These are phyloP conservation scores for Gremmenia infestans DNA, from an alignment of 2,329 filamentous ascomycete species.

Conservation along the genomic window DNA sequence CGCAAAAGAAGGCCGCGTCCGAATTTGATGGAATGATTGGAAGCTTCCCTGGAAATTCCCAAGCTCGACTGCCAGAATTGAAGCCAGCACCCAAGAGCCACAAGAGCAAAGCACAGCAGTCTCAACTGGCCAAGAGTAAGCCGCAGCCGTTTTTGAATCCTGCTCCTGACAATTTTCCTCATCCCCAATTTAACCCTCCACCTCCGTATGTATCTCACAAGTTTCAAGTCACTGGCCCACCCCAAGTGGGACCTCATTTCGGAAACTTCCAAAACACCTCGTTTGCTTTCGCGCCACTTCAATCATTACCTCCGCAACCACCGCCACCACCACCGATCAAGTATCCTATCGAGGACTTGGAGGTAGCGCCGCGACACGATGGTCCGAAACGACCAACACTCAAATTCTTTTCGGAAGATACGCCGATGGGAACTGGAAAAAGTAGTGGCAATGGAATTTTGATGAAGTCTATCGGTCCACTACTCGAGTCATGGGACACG, in stretches of 20 bases:
- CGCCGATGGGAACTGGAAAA: constrained; percentile 46
- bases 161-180: constrained; percentile 21
- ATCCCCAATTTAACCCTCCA: constrained; percentile 20
- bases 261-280: constrained; percentile 38
- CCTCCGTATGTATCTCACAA: constrained; percentile 28
- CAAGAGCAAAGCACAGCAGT: constrained; percentile 53
- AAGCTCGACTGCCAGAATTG: constrained; percentile 62
- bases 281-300: constrained; percentile 43
- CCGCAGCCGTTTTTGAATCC: constrained; percentile 33
- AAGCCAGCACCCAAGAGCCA: constrained; percentile 68
- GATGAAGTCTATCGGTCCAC: constrained; percentile 78
- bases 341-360: constrained; percentile 92
- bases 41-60: constrained; percentile 37
- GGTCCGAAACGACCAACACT: constrained; percentile 64
- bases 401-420: constrained; percentile 69
- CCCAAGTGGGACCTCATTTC: constrained; percentile 28
- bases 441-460: constrained; percentile 56
- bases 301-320: constrained; percentile 46
- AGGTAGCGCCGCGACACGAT: constrained; percentile 63
- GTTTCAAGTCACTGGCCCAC: constrained; percentile 30
- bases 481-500: constrained; percentile 93
- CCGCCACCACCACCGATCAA: constrained; percentile 74
- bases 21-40: constrained; percentile 33
- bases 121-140: constrained; percentile 35
- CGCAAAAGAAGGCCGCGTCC: constrained; percentile 47